phyloP scores from a whole-genome alignment of 306 rosid species.

The Cucumis sativus region DNA sequence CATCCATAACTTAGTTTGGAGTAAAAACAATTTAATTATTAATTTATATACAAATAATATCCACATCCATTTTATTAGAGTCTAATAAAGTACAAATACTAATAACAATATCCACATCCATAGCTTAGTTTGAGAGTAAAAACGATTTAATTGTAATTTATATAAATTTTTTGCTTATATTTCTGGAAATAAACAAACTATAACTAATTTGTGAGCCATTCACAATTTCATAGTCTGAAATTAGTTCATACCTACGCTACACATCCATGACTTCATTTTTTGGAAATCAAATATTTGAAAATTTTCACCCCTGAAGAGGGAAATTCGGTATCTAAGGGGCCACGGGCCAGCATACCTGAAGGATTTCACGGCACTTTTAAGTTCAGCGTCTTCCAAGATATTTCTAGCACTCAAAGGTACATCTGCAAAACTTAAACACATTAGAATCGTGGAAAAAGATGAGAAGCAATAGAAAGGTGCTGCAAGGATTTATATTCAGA shows the following conservation, averaged over 20 bases:
- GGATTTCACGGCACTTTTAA: constrained; percentile 78
- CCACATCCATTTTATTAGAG: no score
- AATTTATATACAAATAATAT: no score
- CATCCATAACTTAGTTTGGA: no score
- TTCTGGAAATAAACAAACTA: background rate
- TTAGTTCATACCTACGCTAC: background rate
- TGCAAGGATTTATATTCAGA: background rate
- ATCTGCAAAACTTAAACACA: constrained; percentile 32
- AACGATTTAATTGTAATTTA: no score
- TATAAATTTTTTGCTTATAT: no score
- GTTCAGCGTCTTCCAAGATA: constrained; percentile 70
- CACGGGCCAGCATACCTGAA: constrained; percentile 35
- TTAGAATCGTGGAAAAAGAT: background rate
- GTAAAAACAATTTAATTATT: no score
- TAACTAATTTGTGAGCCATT: background rate
- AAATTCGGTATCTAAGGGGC: background rate
- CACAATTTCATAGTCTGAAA: no score
- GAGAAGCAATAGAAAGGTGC: background rate
- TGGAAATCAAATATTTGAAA: background rate
- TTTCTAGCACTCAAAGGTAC: constrained; percentile 77
- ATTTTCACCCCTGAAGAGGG: background rate
- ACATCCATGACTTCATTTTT: background rate
- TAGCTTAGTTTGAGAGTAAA: no score
- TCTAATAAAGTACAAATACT: no score
- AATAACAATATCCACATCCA: no score